Base-by-base conservation (phyloP, 805 yeast genomes). In the Blastobotrys parvus region DNA sequence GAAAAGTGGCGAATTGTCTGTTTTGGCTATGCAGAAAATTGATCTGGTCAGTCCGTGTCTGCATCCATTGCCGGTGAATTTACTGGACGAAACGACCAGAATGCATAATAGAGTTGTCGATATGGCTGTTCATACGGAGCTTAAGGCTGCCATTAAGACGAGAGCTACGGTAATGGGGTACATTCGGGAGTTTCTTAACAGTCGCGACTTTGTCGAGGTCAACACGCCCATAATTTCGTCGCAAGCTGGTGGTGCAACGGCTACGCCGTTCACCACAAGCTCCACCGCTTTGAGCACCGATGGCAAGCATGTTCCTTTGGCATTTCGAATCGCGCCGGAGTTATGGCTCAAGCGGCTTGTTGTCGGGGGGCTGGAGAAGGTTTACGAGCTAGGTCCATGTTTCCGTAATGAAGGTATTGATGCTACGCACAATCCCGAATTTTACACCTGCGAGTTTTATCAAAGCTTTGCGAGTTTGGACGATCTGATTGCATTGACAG, bases 361-460 rank as follows among this genome's bases (percentile, higher is more conserved):
- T 2, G 78, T 90, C 27, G 72, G 85, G 5, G 98, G 97, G 1
- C 76, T 89, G 54, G 94, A 88, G 51, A 77, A 75, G 50, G 80
- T 90, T 2, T 90, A 76, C 60, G 97, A 90, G 55, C 74, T 90
- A 38, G 97, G 51, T 13, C 72, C 75, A 42, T 79, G 72, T 37
- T 92, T 89, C 61, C 70, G 98, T 54, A 92, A 92, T 56, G 98
- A 92, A 63, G 95, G 97, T 4, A 71, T 90, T 22, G 98, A 90
- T 59, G 70, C 82, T 1, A 84, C 95, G 0, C 98, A 90, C 60
- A 92, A 90, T 61, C 95, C 96, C 0, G 98, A 90, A 57, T 90
- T 89, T 59, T 81, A 95, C 1, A 77, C 87, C 2, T 79, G 95
- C 58, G 98, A 90, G 59, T 84, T 87, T 53, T 90, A 90, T 59